Base-by-base conservation (phyloP, 768 basidiomycete genomes). In the Russula earlei region DNA sequence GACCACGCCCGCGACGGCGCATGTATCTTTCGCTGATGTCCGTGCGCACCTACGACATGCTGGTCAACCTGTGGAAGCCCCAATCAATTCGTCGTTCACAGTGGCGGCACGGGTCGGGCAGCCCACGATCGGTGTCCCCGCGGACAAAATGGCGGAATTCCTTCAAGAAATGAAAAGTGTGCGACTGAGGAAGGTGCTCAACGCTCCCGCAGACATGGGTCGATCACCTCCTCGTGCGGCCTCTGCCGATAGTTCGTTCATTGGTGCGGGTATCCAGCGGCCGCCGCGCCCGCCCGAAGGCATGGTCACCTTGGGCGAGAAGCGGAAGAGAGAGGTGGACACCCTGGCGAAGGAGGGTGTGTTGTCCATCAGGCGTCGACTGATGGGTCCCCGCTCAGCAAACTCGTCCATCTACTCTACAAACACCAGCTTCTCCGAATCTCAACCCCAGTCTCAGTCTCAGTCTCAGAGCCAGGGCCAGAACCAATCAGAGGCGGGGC, bases 71-170 rank as follows among this genome's bases (percentile, higher is more conserved):
- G 70, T 76, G 17, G 86, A 87, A 66, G 80, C 80, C 0, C 83
- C 86, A 0, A 87, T 87, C 52, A 86, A 85, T 62, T 70, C 53
- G 5, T 59, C 65, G 15, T 19, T 54, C 1, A 74, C 72, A 1
- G 29, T 10, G 36, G 54, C 67, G 34, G 70, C 64, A 52, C 78
- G 79, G 50, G 67, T 76, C 14, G 84, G 83, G 7, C 77, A 79
- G 55, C 83, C 87, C 0, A 81, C 84, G 0, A 73, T 89, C 11
- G 84, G 84, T n/a, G 74, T 91, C 10, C 77, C 85, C 0, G 76
- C 83, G 2, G 88, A 90, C 58, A 86, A 90, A 67, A 88, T 91
- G 85, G 84, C 84, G 0, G 86, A 83, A 1, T 91, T 91, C 64
- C 68, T 91, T 59, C 82, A 71, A 6, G 88, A 91, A 67, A 82